Evolutionary conservation across 2,329 filamentous ascomycete genomes (phyloP), one percentile per base, ranked within the genome.

Genomic region (Exophiala sp.): DNA sequence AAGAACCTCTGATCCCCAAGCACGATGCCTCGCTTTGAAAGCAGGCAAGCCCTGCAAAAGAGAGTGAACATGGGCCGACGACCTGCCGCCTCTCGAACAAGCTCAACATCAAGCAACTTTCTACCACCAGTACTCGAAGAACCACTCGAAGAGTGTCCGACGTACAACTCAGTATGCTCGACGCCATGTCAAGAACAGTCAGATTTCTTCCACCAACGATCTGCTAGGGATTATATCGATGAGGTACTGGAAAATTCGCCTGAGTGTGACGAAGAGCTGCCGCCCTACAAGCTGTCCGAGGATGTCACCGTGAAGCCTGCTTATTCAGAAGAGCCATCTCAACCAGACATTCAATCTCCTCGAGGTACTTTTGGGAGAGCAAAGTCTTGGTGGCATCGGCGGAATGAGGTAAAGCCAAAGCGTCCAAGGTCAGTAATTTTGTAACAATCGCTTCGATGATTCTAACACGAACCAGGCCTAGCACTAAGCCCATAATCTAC

Each of bases 341-440:
- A 48, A 56, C 24, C 24, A 29, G 54, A 49, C n/a, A 40, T 35
- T 5, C 38, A 52, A 24, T 52, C 48, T 38, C 48, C 51, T 5
- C 44, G 54, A 12, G 49, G 48, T 41, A 56, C 49, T 8, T 16
- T 50, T 5, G 43, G 33, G 14, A 56, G 45, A 20, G 54, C 54
- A 24, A 56, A 46, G 32, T 38, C 48, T 21, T 56, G 54, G 54
- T 56, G 52, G 39, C 44, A 45, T 11, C 48, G 39, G 20, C 38
- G 14, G 16, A 47, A 44, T 4, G 43, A 47, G 33, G 42, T 38
- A 29, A 43, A 29, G 29, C 18, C 21, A 24, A 43, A 43, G 3
- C 21, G 21, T 32, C 39, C 18, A 21, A 29, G 7, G 18, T 29
- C 24, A 29, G 24, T 29, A 29, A 29, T 29, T 1, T 29, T 29